Conservation (phyloP, 2,329 filamentous ascomycete species). For the Blumeria hordei region DNA sequence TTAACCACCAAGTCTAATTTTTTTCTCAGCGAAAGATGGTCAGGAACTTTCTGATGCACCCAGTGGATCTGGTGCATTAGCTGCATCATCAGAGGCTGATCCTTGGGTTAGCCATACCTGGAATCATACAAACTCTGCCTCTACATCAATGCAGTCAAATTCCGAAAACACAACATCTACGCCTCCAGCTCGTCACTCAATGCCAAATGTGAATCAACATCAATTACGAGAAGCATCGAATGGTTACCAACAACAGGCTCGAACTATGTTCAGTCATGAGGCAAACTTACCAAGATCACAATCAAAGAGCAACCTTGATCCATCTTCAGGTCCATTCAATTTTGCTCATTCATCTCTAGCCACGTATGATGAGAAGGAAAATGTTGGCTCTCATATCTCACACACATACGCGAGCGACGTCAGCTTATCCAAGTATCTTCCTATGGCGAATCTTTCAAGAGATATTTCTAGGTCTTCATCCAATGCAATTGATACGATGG, state of each 20-base stretch:
- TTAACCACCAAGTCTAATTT: background rate
- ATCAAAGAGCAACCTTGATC: constrained; percentile 19
- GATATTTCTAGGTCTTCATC: constrained; percentile 32
- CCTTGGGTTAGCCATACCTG: constrained; percentile 34
- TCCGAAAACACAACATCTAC: constrained; percentile 30
- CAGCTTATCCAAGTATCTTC: constrained; percentile 17
- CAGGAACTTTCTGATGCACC: constrained; percentile 25
- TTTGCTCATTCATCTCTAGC: constrained; percentile 13
- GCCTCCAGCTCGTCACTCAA: constrained; percentile 21
- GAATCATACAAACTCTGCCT: constrained; percentile 25
- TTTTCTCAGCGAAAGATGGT: constrained; percentile 9
- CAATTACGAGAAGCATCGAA: constrained; percentile 21
- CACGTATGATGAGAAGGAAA: constrained; percentile 13
- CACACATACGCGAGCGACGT: constrained; percentile 9
- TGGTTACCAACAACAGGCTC: constrained; percentile 17
- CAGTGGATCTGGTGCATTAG: constrained; percentile 44
- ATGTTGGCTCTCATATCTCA: constrained; percentile 10
- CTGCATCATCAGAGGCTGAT: constrained; percentile 44
- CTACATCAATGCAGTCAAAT: constrained; percentile 19
- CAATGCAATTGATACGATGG: constrained; percentile 24
- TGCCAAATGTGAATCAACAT: constrained; percentile 16
- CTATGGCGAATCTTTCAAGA: constrained; percentile 21
- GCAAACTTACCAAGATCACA: constrained; percentile 15
- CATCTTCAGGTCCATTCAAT: constrained; percentile 20
- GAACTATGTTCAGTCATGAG: constrained; percentile 22